phyloP scores from a whole-genome alignment of 75 land plant species.

The Picea glauca region DNA sequence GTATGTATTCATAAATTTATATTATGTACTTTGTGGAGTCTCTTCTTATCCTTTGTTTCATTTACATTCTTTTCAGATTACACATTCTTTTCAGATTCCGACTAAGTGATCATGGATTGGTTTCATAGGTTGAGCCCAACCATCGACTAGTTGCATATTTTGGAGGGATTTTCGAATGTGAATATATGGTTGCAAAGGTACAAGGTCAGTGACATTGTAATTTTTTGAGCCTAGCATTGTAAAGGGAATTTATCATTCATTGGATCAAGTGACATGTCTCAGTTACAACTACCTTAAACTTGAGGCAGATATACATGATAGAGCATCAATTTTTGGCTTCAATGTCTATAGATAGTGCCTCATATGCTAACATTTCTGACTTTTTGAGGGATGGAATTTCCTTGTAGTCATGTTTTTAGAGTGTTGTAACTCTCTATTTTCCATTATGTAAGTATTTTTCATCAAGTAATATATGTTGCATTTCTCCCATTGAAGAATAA shows the following conservation, averaged over 20 bases:
- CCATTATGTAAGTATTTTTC: too few species aligned
- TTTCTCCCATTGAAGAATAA: too few species aligned
- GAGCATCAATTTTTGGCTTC: neutral
- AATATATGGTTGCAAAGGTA: conserved; percentile 89
- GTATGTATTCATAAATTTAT: neutral
- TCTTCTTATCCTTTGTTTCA: neutral
- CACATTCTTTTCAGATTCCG: neutral
- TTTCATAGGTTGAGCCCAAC: conserved; percentile 56
- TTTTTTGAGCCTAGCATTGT: neutral
- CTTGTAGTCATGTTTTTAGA: too few species aligned
- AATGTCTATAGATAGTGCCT: neutral
- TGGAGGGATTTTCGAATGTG: conserved; percentile 90
- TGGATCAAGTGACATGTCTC: neutral
- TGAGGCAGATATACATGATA: neutral
- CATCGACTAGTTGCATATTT: conserved; percentile 81
- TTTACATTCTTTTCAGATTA: neutral
- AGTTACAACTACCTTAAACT: too few species aligned
- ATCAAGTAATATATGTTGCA: too few species aligned
- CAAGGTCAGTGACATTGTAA: conserved; percentile 28
- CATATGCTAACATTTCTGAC: neutral
- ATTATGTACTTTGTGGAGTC: neutral
- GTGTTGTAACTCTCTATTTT: too few species aligned
- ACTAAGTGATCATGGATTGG: neutral
- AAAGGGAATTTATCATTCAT: neutral
- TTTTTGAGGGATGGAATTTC: too few species aligned